Conservation (phyloP, 345 rosid species). For the Ailanthus altissimus region DNA sequence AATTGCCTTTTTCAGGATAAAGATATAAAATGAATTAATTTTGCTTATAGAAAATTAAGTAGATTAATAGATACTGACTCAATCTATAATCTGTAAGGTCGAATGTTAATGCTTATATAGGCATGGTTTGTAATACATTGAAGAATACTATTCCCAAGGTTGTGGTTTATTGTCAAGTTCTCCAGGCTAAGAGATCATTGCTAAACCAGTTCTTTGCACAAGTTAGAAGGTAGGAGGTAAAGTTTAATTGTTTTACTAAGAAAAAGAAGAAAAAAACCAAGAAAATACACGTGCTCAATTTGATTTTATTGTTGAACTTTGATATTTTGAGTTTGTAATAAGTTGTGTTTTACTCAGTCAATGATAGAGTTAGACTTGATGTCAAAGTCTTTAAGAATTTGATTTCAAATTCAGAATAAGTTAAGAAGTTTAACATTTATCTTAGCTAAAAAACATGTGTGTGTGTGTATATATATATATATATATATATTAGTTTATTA, state of each 20-base stretch:
- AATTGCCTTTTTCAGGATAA: slow-evolving; percentile 3
- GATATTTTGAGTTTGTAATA: neutral
- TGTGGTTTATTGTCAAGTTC: slow-evolving; percentile 93
- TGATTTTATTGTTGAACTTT: too few relatives aligned
- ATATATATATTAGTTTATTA: too few relatives aligned
- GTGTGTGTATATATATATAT: too few relatives aligned
- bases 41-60: neutral
- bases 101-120: slow-evolving; percentile 84
- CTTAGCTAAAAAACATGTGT: too few relatives aligned
- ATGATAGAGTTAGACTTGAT: too few relatives aligned
- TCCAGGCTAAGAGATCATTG: slow-evolving; percentile 89
- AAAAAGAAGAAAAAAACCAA: neutral
- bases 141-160: slow-evolving; percentile 93
- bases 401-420: too few relatives aligned
- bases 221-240: slow-evolving; percentile 94
- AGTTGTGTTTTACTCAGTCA: too few relatives aligned
- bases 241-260: neutral
- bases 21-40: neutral
- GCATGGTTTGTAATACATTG: slow-evolving; percentile 91
- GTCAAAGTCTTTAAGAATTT: too few relatives aligned
- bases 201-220: slow-evolving; percentile 84
- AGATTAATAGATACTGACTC: slow-evolving; percentile 18
- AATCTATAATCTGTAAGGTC: slow-evolving; percentile 53
- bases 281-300: neutral
- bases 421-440: too few relatives aligned